Evolutionary conservation across 2,329 filamentous ascomycete species (phyloP).

Genomic region (Aspergillus sojae): DNA sequence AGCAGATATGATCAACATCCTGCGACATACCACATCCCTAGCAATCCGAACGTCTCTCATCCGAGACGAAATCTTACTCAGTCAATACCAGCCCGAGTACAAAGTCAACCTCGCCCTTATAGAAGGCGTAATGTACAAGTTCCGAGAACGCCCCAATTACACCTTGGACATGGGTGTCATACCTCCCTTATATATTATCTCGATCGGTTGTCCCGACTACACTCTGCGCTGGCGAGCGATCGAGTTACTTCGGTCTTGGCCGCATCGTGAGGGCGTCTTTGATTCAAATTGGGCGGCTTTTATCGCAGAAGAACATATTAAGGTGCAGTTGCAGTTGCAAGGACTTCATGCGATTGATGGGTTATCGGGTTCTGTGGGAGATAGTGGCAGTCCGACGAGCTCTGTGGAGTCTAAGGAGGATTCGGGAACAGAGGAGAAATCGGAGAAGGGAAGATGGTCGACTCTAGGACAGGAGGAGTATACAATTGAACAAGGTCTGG

Average conservation of each 20-base stretch:
- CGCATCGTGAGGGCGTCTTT: constrained; percentile 5
- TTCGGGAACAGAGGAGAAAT: background rate
- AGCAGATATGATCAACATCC: constrained; percentile 1
- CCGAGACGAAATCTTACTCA: background rate
- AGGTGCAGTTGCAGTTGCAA: too few species aligned
- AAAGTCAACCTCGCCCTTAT: background rate
- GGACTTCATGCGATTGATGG: background rate
- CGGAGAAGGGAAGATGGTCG: background rate
- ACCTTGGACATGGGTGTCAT: background rate
- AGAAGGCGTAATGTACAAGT: background rate
- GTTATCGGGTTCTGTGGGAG: background rate
- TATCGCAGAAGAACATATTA: background rate
- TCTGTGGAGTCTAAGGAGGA: background rate
- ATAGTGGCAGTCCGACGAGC: background rate
- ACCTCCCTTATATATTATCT: background rate
- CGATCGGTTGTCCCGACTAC: background rate
- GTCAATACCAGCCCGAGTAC: constrained; percentile 2
- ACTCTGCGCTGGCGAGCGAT: constrained; percentile 1
- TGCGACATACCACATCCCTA: background rate
- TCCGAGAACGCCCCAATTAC: background rate
- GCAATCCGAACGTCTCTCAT: background rate
- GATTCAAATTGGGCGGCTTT: constrained; percentile 6
- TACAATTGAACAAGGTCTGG: background rate
- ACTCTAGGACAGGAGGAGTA: background rate
- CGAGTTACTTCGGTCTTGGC: background rate